A percentile compares a stretch with the other conserved stretches of the same genome.
phyloP scores from a whole-genome alignment of 2,329 filamentous ascomycete species.

The Rhynchosporium graminicola region DNA sequence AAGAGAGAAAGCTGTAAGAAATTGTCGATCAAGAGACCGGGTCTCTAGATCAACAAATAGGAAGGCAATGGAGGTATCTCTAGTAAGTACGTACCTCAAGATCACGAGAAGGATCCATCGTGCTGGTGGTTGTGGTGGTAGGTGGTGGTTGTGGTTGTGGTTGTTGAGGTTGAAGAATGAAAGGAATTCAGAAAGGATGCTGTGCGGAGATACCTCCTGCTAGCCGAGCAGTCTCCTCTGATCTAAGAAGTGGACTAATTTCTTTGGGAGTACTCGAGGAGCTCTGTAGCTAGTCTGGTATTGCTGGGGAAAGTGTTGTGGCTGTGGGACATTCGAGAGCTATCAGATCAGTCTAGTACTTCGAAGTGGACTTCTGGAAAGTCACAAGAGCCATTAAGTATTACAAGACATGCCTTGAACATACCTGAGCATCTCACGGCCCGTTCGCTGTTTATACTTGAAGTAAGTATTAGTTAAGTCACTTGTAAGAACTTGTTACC shows the following conservation, averaged over 20 bases:
- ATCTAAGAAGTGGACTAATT: neutral
- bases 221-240: slow-evolving; percentile 1
- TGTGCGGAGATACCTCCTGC: neutral
- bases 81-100: neutral
- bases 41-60: neutral
- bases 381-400: neutral
- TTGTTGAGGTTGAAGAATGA: neutral
- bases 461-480: too few relatives aligned
- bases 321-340: neutral
- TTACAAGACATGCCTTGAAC: neutral
- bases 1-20: too few relatives aligned
- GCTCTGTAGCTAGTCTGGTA: neutral
- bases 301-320: neutral
- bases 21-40: neutral
- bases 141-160: neutral
- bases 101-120: neutral
- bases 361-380: neutral
- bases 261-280: neutral
- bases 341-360: neutral
- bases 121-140: neutral
- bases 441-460: too few relatives aligned
- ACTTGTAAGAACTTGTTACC: too few relatives aligned
- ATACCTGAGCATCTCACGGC: too few relatives aligned
- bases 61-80: neutral
- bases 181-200: neutral